A percentile compares a stretch with the other conserved stretches of the same genome.
These are phyloP conservation scores for Volvox carteri DNA, from an alignment of 163 green algal species.

Conservation along the genomic window DNA sequence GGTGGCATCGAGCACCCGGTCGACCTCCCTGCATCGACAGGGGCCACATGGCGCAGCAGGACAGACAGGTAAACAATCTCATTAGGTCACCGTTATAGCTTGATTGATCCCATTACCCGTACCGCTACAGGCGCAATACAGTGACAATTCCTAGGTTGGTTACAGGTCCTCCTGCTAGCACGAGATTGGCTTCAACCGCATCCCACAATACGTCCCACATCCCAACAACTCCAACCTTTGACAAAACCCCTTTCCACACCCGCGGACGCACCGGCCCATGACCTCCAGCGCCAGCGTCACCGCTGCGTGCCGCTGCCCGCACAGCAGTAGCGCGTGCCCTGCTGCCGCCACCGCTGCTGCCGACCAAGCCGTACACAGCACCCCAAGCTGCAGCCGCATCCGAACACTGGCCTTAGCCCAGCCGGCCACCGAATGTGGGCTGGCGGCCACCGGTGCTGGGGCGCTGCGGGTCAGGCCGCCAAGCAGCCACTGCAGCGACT, in stretches of 20 bases:
- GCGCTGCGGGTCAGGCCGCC: background rate
- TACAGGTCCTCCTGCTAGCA: too few relatives aligned
- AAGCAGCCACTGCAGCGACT: conserved; percentile 31
- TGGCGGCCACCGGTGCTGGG: conserved; percentile 10
- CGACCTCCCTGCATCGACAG: conserved; percentile 33
- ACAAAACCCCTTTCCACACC: too few relatives aligned
- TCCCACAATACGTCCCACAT: too few relatives aligned
- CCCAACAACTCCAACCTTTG: too few relatives aligned
- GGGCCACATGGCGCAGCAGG: too few relatives aligned
- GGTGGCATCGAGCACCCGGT: conserved; percentile 39
- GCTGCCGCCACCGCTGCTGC: conserved; percentile 21
- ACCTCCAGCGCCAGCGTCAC: conserved; percentile 48
- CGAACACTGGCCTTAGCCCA: conserved; percentile 7
- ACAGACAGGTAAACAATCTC: too few relatives aligned
- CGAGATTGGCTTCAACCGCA: too few relatives aligned
- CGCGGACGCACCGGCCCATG: conserved; percentile 54
- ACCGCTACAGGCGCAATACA: too few relatives aligned
- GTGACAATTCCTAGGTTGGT: too few relatives aligned
- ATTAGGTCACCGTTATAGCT: too few relatives aligned
- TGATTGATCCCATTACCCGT: too few relatives aligned
- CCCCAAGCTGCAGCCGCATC: conserved; percentile 39
- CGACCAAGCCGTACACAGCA: conserved; percentile 18
- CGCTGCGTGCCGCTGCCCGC: conserved; percentile 36
- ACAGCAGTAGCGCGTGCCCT: conserved; percentile 51
- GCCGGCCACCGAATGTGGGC: background rate